Evolutionary conservation across 441 rosid genomes (phyloP), one percentile per base, ranked within the genome.

Genomic region (Rhodomyrtus psidioides): DNA sequence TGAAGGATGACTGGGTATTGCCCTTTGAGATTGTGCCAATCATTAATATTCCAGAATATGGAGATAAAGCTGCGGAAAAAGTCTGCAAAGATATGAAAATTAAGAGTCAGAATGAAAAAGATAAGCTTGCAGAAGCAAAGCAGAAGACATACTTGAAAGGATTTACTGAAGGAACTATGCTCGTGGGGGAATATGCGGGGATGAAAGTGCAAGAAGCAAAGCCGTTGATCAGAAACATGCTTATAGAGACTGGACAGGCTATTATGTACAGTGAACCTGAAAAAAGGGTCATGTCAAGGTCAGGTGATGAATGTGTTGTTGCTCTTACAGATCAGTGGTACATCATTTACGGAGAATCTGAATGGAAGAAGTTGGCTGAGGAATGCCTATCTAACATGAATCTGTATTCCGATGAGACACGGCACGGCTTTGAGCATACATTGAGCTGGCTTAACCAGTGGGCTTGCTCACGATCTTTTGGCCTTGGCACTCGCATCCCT

Each of bases 321-420:
- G 99, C 99, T 85, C 97, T 96, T 55, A 97, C 99, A 27, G 99
- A 97, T 85, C 98, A 97, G 90, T 97, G 99, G 99, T 97, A 96
- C 91, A 90, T 97, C 86, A 97, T 93, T 1, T 97, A 97, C 76
- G 98, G 98, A 39, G 99, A 96, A 88, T 39, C 91, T 86, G 98
- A 96, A 83, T 97, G 98, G 99, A 92, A 88, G 89, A 88, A 91
- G 83, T 59, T 94, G 87, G 93, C 98, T 27, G 98, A 94, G 87
- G 98, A 97, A 49, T 96, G 99, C 90, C 90, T 97, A 53, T 89
- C 95, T 60, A 91, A 87, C 74, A 96, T 96, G 98, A 95, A 95
- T 91, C 89, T 94, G 39, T 96, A 90, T 90, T 91, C 93, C 60
- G 99, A 96, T 70, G 99, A 97, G 93, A 94, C 96, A 54, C 89